Conservation (phyloP, 352 stramenopile species). For the Thalassiosira livingstoniorum region DNA sequence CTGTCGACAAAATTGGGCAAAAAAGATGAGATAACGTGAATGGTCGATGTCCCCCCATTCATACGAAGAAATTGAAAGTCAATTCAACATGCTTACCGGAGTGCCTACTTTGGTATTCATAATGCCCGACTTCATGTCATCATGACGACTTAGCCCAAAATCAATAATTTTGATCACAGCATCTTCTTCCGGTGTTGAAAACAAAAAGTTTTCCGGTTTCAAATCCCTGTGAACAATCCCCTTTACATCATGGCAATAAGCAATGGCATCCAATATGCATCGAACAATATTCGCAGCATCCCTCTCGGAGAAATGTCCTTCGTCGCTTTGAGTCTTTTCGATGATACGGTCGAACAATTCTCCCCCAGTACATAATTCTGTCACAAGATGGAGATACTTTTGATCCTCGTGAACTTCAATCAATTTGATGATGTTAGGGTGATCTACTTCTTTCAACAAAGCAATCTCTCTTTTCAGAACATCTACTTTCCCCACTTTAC, state of each 20-base stretch:
- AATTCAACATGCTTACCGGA: not conserved
- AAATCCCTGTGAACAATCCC: slow-evolving; percentile 96
- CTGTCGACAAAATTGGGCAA: no score
- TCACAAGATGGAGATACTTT: slow-evolving; percentile 96
- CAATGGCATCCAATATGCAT: slow-evolving; percentile 94
- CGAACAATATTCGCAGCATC: slow-evolving; percentile 93
- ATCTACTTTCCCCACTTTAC: slow-evolving; percentile 94
- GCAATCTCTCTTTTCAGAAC: slow-evolving; percentile 91
- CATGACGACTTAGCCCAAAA: slow-evolving; percentile 80
- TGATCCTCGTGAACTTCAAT: slow-evolving; percentile 97
- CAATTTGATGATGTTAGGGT: slow-evolving; percentile 98
- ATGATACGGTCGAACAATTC: slow-evolving; percentile 91
- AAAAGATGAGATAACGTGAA: no score
- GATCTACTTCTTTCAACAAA: slow-evolving; percentile 86
- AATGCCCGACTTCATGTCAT: slow-evolving; percentile 69
- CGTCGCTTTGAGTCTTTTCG: slow-evolving; percentile 86
- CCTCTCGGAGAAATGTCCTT: slow-evolving; percentile 95
- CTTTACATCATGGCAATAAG: slow-evolving; percentile 94
- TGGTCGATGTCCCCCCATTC: slow-evolving; percentile 66
- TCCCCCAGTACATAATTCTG: slow-evolving; percentile 96
- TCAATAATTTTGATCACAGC: slow-evolving; percentile 94
- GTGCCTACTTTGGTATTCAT: slow-evolving; percentile 86
- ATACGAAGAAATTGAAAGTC: not conserved
- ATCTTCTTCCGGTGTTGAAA: slow-evolving; percentile 87
- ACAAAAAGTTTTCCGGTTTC: slow-evolving; percentile 95